These are phyloP conservation scores for Phaseolus coccineus DNA, from an alignment of 331 rosid genomes.

Conservation along the genomic window DNA sequence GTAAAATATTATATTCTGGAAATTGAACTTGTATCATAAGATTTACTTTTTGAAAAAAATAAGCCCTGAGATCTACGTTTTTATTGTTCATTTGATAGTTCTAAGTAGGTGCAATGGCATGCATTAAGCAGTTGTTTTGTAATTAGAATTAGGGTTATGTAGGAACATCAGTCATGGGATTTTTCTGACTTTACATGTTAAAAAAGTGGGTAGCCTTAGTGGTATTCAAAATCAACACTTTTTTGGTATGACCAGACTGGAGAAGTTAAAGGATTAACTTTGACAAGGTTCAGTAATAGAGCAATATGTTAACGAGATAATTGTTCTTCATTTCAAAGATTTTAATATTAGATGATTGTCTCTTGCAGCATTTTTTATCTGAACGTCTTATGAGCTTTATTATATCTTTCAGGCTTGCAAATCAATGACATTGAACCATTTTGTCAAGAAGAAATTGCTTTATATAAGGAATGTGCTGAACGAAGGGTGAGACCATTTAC, in stretches of 20 bases:
- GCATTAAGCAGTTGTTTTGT: neutral
- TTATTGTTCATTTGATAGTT: neutral
- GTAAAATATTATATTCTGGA: neutral
- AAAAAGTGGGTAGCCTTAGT: neutral
- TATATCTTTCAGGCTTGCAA: conserved; percentile 77
- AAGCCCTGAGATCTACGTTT: neutral
- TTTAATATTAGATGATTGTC: conserved; percentile 11
- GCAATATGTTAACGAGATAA: neutral
- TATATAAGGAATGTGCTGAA: conserved; percentile 81
- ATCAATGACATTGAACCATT: conserved; percentile 97
- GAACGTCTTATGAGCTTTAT: conserved; percentile 30
- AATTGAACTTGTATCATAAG: neutral
- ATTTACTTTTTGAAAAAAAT: neutral
- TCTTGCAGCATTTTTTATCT: neutral
- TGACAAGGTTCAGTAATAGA: conserved; percentile 31
- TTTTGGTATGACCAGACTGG: conserved; percentile 10
- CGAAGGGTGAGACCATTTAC: conserved; percentile 72
- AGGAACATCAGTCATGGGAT: neutral
- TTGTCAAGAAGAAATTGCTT: conserved; percentile 91
- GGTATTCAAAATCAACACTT: conserved; percentile 1
- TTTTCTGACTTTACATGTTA: neutral
- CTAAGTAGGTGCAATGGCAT: neutral
- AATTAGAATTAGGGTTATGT: neutral
- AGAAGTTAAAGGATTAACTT: conserved; percentile 25
- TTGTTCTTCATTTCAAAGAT: conserved; percentile 9